phyloP scores from a whole-genome alignment of 192 early-diverging fungal genomes.

The Dimargaris xerosporica region DNA sequence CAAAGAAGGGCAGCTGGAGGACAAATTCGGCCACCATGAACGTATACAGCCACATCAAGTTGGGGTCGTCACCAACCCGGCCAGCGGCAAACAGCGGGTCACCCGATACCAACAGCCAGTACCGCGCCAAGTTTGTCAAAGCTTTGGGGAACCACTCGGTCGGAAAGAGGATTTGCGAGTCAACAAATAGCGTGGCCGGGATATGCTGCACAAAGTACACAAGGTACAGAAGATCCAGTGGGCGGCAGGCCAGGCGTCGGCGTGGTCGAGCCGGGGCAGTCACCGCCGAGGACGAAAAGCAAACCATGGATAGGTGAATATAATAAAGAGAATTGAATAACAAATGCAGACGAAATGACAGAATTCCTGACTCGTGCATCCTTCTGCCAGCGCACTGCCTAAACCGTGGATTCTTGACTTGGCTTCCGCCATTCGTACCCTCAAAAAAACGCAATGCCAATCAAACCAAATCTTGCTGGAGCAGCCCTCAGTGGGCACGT shows the following conservation, averaged over 20 bases:
- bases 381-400: no score
- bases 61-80: constrained; percentile 14
- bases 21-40: constrained; percentile 42
- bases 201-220: constrained; percentile 58
- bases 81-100: constrained; percentile 47
- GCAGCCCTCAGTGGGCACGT: no score
- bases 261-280: no score
- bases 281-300: no score
- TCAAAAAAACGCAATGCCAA: no score
- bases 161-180: constrained; percentile 37
- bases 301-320: no score
- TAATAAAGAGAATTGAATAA: no score
- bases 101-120: constrained; percentile 31
- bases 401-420: no score
- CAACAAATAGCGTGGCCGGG: constrained; percentile 44
- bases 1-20: constrained; percentile 56
- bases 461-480: no score
- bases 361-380: no score
- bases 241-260: constrained; percentile 14
- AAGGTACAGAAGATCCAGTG: constrained; percentile 44
- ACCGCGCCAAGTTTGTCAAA: constrained; percentile 19
- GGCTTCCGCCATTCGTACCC: no score
- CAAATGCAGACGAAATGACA: no score
- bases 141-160: constrained; percentile 17
- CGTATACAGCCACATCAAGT: constrained; percentile 44